phyloP scores from a whole-genome alignment of 129 eudicot species.

The Rutidosis leptorrhynchoides region DNA sequence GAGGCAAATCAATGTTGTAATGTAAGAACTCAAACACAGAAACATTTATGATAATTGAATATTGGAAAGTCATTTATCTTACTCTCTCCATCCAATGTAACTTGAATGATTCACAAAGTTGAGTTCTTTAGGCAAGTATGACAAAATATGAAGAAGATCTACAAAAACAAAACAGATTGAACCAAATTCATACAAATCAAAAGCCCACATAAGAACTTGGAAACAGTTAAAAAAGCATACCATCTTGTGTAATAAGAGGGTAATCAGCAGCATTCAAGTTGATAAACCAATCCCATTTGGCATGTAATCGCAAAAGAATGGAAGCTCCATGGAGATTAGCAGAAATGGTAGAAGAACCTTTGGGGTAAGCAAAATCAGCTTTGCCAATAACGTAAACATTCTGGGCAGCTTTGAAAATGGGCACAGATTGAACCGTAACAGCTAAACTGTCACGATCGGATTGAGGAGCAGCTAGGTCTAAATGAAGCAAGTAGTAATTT shows the following conservation, averaged over 20 bases:
- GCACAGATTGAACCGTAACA: slow-evolving; percentile 26
- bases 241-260: slow-evolving; percentile 41
- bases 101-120: slow-evolving; percentile 25
- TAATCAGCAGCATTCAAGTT: slow-evolving; percentile 29
- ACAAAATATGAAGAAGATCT: slow-evolving; percentile 32
- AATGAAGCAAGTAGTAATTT: slow-evolving; percentile 49
- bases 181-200: neutral
- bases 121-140: slow-evolving; percentile 26
- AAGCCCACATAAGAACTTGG: neutral
- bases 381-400: slow-evolving; percentile 53
- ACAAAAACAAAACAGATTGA: neutral
- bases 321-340: slow-evolving; percentile 33
- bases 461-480: slow-evolving; percentile 43
- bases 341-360: slow-evolving; percentile 44
- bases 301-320: slow-evolving; percentile 14
- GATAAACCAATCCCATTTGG: slow-evolving; percentile 35
- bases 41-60: no score
- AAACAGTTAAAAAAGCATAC: neutral
- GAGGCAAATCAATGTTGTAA: no score
- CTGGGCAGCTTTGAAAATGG: slow-evolving; percentile 40
- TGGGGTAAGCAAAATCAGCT: slow-evolving; percentile 29
- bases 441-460: slow-evolving; percentile 44
- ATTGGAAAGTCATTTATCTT: no score
- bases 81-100: slow-evolving; percentile 34
- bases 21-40: neutral